phyloP scores from a whole-genome alignment of 2,329 filamentous ascomycete species.

The Neonectria magnoliae region DNA sequence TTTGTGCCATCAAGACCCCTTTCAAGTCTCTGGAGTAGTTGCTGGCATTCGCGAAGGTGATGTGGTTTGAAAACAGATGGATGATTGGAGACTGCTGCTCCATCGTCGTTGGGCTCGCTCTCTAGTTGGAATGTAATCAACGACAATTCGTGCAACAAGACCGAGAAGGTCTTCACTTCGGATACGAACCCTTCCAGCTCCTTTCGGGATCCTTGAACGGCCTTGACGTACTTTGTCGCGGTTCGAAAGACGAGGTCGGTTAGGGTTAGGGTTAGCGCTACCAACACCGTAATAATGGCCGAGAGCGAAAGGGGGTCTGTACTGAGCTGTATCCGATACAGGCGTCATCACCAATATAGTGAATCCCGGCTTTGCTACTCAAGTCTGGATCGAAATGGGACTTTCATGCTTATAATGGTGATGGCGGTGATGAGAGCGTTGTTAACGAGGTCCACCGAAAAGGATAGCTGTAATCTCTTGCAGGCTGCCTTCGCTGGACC shows the following conservation, averaged over 20 bases:
- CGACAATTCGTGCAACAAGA: neutral
- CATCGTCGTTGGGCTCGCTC: neutral
- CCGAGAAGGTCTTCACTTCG: slow-evolving; percentile 11
- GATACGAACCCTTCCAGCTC: slow-evolving; percentile 5
- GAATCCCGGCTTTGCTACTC: slow-evolving; percentile 13
- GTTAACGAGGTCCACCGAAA: neutral
- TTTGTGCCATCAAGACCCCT: neutral
- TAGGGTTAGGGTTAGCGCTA: slow-evolving; percentile 19
- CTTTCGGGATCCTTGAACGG: neutral
- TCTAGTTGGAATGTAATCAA: slow-evolving; percentile 19
- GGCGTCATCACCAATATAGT: slow-evolving; percentile 16
- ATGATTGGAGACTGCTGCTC: neutral
- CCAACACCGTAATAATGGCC: slow-evolving; percentile 25
- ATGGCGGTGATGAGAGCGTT: neutral
- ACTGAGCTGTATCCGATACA: neutral
- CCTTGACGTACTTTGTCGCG: slow-evolving; percentile 9
- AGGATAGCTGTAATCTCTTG: slow-evolving; percentile 9
- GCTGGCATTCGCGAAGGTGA: slow-evolving; percentile 14
- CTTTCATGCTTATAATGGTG: neutral
- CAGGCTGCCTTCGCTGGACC: neutral
- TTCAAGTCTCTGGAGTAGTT: slow-evolving; percentile 6
- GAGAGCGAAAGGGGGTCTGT: slow-evolving; percentile 23
- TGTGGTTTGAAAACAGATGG: neutral
- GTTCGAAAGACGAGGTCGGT: slow-evolving; percentile 24
- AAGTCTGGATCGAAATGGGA: slow-evolving; percentile 2